These are phyloP conservation scores for Aphanomyces stellatus DNA, from an alignment of 352 stramenopile genomes.

Conservation along the genomic window DNA sequence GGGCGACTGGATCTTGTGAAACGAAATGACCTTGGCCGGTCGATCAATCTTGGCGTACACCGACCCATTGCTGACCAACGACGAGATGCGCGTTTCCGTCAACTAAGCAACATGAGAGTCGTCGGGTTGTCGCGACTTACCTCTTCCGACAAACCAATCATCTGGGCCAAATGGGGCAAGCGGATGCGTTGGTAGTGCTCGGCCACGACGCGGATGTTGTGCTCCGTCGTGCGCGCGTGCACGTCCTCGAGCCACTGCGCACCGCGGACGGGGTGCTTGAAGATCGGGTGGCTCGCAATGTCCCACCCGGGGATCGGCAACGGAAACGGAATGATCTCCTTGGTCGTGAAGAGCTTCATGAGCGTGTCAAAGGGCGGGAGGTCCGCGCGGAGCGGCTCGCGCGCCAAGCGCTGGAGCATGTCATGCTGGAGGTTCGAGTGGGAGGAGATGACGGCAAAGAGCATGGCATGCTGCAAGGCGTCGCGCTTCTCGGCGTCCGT, in stretches of 20 bases:
- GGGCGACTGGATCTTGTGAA: constrained; percentile 79
- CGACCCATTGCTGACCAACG: constrained; percentile 88
- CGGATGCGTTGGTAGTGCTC: constrained; percentile 95
- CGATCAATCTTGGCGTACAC: constrained; percentile 98
- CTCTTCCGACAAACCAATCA: constrained; percentile 89
- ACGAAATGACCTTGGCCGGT: constrained; percentile 94
- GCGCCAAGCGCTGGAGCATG: constrained; percentile 53
- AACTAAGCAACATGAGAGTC: constrained; percentile 28
- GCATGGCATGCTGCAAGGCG: constrained; percentile 59
- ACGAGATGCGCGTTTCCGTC: constrained; percentile 71
- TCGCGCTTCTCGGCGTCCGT: constrained; percentile 53
- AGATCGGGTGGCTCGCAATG: constrained; percentile 67
- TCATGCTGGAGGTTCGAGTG: constrained; percentile 76
- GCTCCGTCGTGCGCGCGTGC: constrained; percentile 91
- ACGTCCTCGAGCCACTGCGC: constrained; percentile 85
- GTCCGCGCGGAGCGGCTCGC: constrained; percentile 57
- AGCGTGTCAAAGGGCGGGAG: constrained; percentile 49
- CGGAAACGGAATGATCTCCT: constrained; percentile 96
- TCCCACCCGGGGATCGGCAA: constrained; percentile 72
- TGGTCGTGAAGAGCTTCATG: constrained; percentile 89
- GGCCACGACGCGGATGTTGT: constrained; percentile 94
- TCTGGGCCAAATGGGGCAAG: constrained; percentile 85
- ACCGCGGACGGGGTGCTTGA: constrained; percentile 60
- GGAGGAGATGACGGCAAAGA: constrained; percentile 68
- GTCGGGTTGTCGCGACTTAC: constrained; percentile 39